A percentile compares a stretch with the other conserved stretches of the same genome.
Conservation (phyloP, 179 eudicot species). For the Pouteria campechiana region DNA sequence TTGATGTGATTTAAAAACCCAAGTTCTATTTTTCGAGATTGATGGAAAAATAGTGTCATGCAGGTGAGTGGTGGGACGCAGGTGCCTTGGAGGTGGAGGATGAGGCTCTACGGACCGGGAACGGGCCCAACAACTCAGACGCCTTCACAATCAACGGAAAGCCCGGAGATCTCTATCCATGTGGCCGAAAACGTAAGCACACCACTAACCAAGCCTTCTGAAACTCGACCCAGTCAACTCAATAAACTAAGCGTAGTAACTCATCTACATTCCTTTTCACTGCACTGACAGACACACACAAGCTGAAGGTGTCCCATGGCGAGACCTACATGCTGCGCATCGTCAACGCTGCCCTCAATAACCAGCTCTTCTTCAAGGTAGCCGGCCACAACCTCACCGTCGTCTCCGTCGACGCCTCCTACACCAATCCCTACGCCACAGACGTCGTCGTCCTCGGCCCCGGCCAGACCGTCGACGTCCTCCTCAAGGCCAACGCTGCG, state of each 20-base stretch:
- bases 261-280: not conserved
- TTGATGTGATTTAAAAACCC: too few relatives aligned
- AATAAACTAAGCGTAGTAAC: too few relatives aligned
- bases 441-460: conserved; percentile 32
- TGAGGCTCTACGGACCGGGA: conserved; percentile 18
- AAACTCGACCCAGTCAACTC: too few relatives aligned
- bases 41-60: too few relatives aligned
- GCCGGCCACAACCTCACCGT: conserved; percentile 50
- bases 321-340: conserved; percentile 50
- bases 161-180: conserved; percentile 37
- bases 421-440: conserved; percentile 38
- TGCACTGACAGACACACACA: conserved; percentile 17
- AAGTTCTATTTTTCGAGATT: too few relatives aligned
- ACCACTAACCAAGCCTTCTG: too few relatives aligned
- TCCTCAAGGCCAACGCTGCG: conserved; percentile 32
- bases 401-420: conserved; percentile 47
- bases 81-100: conserved; percentile 28
- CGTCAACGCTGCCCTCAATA: conserved; percentile 60
- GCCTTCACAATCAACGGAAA: conserved; percentile 52
- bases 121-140: conserved; percentile 28
- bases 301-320: conserved; percentile 27
- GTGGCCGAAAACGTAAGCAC: too few relatives aligned
- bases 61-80: conserved; percentile 64
- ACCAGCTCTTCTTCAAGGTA: conserved; percentile 42
- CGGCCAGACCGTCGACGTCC: conserved; percentile 55